A percentile compares a stretch with the other conserved stretches of the same genome.
These are phyloP conservation scores for Ambrosia hybrid DNA, from an alignment of 140 eudicot genomes.

Conservation along the genomic window DNA sequence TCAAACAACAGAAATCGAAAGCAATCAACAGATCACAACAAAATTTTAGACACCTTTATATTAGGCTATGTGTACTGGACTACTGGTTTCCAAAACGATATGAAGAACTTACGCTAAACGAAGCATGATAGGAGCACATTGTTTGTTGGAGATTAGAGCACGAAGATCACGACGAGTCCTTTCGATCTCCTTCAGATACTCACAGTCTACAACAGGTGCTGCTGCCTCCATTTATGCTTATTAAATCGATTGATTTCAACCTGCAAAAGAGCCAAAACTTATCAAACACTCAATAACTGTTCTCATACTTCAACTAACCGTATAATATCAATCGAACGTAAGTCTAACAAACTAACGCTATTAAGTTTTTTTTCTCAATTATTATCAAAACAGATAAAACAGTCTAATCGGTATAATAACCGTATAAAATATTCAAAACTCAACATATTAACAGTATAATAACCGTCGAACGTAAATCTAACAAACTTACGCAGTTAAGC, in stretches of 20 bases:
- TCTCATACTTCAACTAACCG: not conserved
- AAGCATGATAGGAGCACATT: slow-evolving; percentile 95
- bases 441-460: not conserved
- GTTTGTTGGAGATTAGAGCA: slow-evolving; percentile 75
- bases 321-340: not conserved
- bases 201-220: slow-evolving; percentile 41
- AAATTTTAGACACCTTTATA: not conserved
- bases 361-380: not conserved
- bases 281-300: not conserved
- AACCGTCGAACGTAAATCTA: not conserved
- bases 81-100: not conserved
- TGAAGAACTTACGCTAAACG: slow-evolving; percentile 76
- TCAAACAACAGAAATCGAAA: not conserved
- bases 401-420: not conserved
- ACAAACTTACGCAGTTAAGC: not conserved
- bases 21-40: not conserved
- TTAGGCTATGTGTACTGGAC: too few relatives aligned
- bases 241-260: not conserved
- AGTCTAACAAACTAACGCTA: not conserved
- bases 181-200: slow-evolving; percentile 76
- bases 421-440: not conserved
- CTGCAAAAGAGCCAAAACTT: slow-evolving; percentile 1
- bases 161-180: slow-evolving; percentile 77
- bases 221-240: slow-evolving; percentile 36
- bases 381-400: not conserved